Percentiles rank a stretch among this genome's conserved stretches.
Conservation (phyloP, 176 grass and related monocot genomes). For the Canna indica region DNA sequence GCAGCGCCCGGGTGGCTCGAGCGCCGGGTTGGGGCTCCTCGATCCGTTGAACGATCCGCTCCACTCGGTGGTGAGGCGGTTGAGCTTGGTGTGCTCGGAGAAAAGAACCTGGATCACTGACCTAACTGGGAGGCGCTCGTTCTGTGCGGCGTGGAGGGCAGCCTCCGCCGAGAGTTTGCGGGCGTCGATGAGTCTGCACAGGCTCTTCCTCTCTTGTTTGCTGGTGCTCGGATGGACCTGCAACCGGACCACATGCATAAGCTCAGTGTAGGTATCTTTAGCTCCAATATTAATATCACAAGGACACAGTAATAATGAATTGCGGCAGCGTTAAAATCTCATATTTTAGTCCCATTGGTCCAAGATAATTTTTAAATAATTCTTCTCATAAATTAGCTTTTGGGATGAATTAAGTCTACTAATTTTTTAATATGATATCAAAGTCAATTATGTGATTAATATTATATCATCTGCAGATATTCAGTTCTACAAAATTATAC, state of each 20-base stretch:
- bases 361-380: no score
- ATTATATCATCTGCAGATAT: no score
- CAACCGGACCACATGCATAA: neutral
- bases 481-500: no score
- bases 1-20: slow-evolving; percentile 55
- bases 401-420: no score
- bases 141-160: slow-evolving; percentile 71
- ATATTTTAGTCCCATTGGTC: no score
- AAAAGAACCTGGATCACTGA: slow-evolving; percentile 90
- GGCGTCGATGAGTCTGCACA: slow-evolving; percentile 69
- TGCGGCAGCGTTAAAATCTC: no score
- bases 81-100: slow-evolving; percentile 88
- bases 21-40: slow-evolving; percentile 42
- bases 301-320: no score
- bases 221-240: slow-evolving; percentile 63
- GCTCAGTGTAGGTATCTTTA: no score
- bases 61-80: slow-evolving; percentile 62
- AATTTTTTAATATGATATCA: no score
- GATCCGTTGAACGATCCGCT: slow-evolving; percentile 47
- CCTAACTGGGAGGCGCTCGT: slow-evolving; percentile 81
- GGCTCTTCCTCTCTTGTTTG: slow-evolving; percentile 60
- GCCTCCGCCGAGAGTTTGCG: slow-evolving; percentile 85
- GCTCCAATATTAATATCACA: no score
- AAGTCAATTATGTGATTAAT: no score
- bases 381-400: no score